Conservation (phyloP, 257 asterid species). For the Solanum lycopersicoides region DNA sequence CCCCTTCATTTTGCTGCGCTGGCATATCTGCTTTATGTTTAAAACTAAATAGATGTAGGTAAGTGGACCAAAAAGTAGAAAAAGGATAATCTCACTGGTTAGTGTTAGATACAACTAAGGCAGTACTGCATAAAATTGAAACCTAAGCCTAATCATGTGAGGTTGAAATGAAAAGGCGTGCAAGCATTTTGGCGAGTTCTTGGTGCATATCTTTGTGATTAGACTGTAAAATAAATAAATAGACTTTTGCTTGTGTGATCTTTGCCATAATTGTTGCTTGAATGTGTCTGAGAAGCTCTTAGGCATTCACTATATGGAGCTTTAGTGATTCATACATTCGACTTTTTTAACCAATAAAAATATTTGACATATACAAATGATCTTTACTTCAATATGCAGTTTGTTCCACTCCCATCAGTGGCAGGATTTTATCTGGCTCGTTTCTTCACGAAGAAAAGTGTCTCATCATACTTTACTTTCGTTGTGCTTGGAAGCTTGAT, state of each 20-base stretch:
- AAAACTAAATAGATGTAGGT: neutral
- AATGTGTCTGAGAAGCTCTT: neutral
- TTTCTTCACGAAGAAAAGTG: slow-evolving; percentile 83
- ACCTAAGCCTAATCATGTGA: neutral
- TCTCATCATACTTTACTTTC: slow-evolving; percentile 75
- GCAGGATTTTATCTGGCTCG: slow-evolving; percentile 96
- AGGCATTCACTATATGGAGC: neutral
- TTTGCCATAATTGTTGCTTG: neutral
- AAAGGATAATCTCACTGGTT: neutral
- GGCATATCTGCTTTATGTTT: neutral
- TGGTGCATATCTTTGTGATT: neutral
- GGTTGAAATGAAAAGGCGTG: neutral
- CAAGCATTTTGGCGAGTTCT: neutral
- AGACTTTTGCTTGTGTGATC: neutral
- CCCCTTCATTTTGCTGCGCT: neutral
- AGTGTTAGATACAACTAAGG: neutral
- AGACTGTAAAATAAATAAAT: neutral
- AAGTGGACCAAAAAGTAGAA: neutral
- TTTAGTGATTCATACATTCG: neutral
- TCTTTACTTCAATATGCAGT: slow-evolving; percentile 45
- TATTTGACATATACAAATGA: neutral
- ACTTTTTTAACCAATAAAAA: neutral
- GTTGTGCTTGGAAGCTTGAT: slow-evolving; percentile 89
- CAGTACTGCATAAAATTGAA: neutral
- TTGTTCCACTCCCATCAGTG: slow-evolving; percentile 80